A percentile compares a stretch with the other conserved stretches of the same genome.
These are phyloP conservation scores for Mucor velutinosus DNA, from an alignment of 371 early-diverging fungal species.

Conservation along the genomic window DNA sequence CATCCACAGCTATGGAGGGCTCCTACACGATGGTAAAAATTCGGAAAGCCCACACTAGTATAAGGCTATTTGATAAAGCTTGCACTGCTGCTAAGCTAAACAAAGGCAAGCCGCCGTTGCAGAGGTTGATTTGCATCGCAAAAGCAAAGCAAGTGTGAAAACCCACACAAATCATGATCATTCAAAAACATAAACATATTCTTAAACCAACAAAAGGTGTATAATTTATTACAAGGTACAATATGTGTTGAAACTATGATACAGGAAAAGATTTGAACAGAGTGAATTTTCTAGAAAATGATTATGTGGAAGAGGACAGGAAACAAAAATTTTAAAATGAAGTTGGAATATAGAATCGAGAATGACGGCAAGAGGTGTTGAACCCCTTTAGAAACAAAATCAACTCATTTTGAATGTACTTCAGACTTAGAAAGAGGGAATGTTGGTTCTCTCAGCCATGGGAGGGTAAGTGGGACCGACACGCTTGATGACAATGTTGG, in stretches of 20 bases:
- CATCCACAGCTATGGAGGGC: no score
- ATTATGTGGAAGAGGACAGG: neutral
- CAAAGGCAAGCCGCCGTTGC: no score
- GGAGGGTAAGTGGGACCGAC: constrained; percentile 86
- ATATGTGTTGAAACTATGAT: constrained; percentile 6
- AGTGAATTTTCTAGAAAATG: neutral
- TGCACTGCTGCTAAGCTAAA: no score
- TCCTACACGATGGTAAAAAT: no score
- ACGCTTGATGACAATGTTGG: constrained; percentile 86
- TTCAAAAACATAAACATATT: no score
- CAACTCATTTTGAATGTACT: neutral
- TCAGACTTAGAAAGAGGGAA: constrained; percentile 47
- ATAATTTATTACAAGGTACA: neutral
- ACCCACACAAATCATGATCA: no score
- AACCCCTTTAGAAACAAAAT: neutral
- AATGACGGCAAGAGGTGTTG: neutral
- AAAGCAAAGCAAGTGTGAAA: no score
- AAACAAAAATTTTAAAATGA: neutral
- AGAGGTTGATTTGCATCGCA: no score
- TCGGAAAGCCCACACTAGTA: no score
- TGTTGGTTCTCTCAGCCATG: constrained; percentile 40
- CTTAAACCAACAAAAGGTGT: neutral
- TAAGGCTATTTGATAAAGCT: no score
- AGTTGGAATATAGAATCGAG: neutral
- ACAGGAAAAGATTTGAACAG: neutral